Evolutionary conservation across 352 stramenopile species (phyloP), one percentile per base, ranked within the genome.

Genomic region (Lagenidium giganteum): DNA sequence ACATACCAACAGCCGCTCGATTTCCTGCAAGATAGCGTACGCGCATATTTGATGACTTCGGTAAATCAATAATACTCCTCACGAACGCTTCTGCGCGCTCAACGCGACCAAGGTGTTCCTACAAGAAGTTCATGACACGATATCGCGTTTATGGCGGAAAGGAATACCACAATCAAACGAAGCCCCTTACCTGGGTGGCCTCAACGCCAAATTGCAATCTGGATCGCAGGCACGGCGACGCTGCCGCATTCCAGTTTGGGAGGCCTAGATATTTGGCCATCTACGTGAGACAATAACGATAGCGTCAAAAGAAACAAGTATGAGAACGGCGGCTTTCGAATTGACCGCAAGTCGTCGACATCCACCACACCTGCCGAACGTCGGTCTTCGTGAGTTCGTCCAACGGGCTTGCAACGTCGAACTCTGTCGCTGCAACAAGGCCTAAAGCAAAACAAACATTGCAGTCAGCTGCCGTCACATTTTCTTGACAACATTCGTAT

Each of bases 201-300:
- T 90, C 55, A 1, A 99, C 89, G 31, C 96, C 96, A 54, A 98
- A 95, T 6, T 94, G 91, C 28, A 99, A 64, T 26, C 96, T 76
- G 20, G 92, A 98, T 20, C 96, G 73, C 39, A 99, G 55, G 71
- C 96, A 99, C 7, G 96, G 96, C 5, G 93, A 98, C 14, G 96
- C 96, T 0, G 96, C 95, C 18, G 83, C 70, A 55, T 98, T 96
- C 88, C 93, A 98, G 66, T 98, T 99, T 2, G 85, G 83, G 5
- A 99, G 57, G 23, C 87, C 88, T 12, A 98, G 52, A 35, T 93
- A 87, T 38, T 93, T 93, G 9, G 93, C 88, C 14, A 82, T 70
- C 64, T 72, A 53, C 11, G 42, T 9, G 30, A 36, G 6, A 26
- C 13, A 35, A 18, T 11, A 9, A 47, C 5, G 41, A 32, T 16